Conservation (phyloP, 495 filamentous ascomycete species). For the Neurospora sp. region DNA sequence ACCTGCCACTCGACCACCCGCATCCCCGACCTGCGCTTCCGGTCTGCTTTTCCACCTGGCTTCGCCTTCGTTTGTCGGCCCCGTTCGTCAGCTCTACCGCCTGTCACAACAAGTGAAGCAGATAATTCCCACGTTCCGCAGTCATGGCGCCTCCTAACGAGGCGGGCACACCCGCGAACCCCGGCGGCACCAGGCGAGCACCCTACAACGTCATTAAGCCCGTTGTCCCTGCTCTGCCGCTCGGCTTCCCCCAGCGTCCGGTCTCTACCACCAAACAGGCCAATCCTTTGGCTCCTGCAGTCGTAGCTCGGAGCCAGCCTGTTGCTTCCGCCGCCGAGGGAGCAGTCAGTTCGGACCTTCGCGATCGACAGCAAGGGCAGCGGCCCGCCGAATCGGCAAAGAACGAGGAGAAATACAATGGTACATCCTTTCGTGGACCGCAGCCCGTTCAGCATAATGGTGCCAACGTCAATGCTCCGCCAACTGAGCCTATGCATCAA, state of each 20-base stretch:
- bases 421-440: not conserved
- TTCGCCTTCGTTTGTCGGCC: not conserved
- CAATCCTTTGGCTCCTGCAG: not conserved
- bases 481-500: not conserved
- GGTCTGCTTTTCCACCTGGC: not conserved
- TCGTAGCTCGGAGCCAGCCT: not conserved
- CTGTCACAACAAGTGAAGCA: not conserved
- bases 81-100: not conserved
- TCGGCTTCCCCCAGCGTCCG: constrained; percentile 21
- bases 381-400: not conserved
- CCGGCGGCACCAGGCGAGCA: constrained; percentile 5
- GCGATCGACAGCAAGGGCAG: not conserved
- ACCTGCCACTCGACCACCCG: not conserved
- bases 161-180: constrained; percentile 14
- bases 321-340: not conserved
- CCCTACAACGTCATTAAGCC: constrained; percentile 6
- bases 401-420: not conserved
- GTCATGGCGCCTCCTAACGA: constrained; percentile 21
- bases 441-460: not conserved
- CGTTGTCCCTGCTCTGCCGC: constrained; percentile 21
- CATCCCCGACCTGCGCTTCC: not conserved
- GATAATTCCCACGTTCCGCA: not conserved
- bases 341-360: not conserved
- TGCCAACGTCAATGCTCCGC: not conserved
- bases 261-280: constrained; percentile 3